Evolutionary conservation across 2,329 filamentous ascomycete species (phyloP).

Genomic region (Paramyrothecium roridum): DNA sequence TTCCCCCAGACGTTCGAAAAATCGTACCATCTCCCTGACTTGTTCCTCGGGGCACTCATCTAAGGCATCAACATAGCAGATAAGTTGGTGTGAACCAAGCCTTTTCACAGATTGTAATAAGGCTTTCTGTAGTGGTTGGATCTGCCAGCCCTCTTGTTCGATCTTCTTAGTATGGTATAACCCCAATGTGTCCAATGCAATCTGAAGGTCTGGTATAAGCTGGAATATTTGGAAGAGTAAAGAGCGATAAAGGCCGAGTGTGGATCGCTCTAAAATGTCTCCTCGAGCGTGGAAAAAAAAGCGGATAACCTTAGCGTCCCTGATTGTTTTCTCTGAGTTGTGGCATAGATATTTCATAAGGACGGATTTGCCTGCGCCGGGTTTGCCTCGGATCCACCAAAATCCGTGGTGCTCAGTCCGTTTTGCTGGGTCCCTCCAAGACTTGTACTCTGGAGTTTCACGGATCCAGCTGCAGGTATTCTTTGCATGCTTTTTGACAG

Average conservation of each 20-base stretch:
- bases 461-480: constrained; percentile 17
- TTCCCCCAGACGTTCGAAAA: constrained; percentile 34
- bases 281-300: constrained; percentile 53
- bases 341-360: constrained; percentile 36
- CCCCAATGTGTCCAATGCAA: constrained; percentile 16
- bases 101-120: too few species aligned
- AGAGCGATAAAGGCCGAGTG: constrained; percentile 46
- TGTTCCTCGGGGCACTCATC: constrained; percentile 45
- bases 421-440: constrained; percentile 5
- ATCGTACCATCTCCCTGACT: constrained; percentile 34
- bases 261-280: constrained; percentile 37
- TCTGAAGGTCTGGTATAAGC: constrained; percentile 26
- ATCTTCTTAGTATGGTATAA: constrained; percentile 2
- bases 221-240: constrained; percentile 43
- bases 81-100: background rate
- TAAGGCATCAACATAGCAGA: constrained; percentile 37
- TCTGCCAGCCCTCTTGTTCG: too few species aligned
- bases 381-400: constrained; percentile 45
- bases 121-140: too few species aligned
- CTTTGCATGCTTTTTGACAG: constrained; percentile 4
- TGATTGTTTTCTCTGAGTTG: constrained; percentile 3
- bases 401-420: constrained; percentile 23
- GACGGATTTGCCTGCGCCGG: constrained; percentile 42
- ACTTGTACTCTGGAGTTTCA: background rate
- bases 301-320: too few species aligned